These are phyloP conservation scores for Geotrichum bryndzae DNA, from an alignment of 1,139 yeast genomes.

Conservation along the genomic window DNA sequence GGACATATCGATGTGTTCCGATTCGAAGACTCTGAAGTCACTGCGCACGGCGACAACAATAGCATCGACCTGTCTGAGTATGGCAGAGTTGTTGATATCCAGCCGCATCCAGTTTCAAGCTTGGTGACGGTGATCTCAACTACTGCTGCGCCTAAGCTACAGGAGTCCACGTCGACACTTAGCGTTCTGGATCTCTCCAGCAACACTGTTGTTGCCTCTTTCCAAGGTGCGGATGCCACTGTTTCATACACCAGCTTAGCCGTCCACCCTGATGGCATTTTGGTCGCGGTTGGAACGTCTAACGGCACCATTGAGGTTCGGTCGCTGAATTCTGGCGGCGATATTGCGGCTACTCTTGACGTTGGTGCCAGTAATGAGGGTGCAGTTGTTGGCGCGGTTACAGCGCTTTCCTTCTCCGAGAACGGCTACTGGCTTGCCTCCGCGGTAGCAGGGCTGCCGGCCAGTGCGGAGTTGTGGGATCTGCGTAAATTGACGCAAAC, in stretches of 20 bases:
- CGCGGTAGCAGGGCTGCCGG: constrained; percentile 22
- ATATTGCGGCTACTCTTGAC: constrained; percentile 39
- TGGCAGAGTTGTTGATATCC: constrained; percentile 8
- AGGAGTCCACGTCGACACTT: neutral
- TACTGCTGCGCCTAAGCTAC: constrained; percentile 1
- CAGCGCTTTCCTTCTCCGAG: constrained; percentile 48
- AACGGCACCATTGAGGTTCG: constrained; percentile 41
- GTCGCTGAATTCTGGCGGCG: constrained; percentile 40
- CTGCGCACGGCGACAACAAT: constrained; percentile 1
- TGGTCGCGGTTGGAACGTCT: constrained; percentile 46
- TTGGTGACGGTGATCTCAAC: constrained; percentile 4
- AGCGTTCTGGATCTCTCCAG: neutral
- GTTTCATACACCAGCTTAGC: constrained; percentile 15
- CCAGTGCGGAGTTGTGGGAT: constrained; percentile 22
- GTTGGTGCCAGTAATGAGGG: constrained; percentile 24
- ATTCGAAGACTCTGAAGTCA: neutral
- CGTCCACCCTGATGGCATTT: constrained; percentile 62
- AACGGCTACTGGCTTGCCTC: constrained; percentile 64
- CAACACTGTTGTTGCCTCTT: neutral
- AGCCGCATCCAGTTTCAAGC: constrained; percentile 8
- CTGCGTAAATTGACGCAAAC: constrained; percentile 23
- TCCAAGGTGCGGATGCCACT: neutral
- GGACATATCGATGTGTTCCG: constrained; percentile 23
- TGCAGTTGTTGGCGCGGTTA: constrained; percentile 30
- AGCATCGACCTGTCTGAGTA: neutral